A percentile compares a stretch with the other conserved stretches of the same genome.
Conservation (phyloP, 768 basidiomycete species). For the Lentinula detonsa region DNA sequence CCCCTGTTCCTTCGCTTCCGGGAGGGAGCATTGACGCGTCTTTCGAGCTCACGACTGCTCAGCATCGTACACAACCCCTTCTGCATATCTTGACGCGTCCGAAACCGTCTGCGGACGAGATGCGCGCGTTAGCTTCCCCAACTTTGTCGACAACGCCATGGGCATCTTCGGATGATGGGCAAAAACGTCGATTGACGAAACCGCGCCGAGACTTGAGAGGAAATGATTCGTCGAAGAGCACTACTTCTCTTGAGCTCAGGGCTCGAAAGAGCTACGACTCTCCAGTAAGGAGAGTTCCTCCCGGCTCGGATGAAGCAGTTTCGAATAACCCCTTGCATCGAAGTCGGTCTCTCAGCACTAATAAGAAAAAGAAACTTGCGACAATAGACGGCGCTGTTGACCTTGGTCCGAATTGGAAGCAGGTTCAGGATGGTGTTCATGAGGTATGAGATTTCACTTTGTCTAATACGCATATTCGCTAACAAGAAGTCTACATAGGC, state of each 20-base stretch:
- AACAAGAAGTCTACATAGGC: neutral
- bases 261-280: constrained; percentile 8
- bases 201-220: constrained; percentile 28
- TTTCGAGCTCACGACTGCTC: neutral
- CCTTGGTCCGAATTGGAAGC: constrained; percentile 11
- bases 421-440: neutral
- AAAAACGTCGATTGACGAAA: constrained; percentile 27
- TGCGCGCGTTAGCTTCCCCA: neutral
- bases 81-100: neutral
- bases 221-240: constrained; percentile 16
- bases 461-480: neutral
- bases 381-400: constrained; percentile 3
- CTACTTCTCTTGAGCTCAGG: constrained; percentile 5
- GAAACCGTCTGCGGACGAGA: neutral
- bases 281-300: neutral
- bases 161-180: constrained; percentile 14
- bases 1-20: neutral
- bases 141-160: neutral
- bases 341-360: constrained; percentile 6
- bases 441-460: neutral
- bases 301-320: neutral
- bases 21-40: neutral
- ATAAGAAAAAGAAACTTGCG: constrained; percentile 1
- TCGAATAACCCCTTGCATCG: neutral
- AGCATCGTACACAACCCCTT: neutral